phyloP scores from a whole-genome alignment of 2,329 filamentous ascomycete genomes.

The Corinectria fuckeliana region DNA sequence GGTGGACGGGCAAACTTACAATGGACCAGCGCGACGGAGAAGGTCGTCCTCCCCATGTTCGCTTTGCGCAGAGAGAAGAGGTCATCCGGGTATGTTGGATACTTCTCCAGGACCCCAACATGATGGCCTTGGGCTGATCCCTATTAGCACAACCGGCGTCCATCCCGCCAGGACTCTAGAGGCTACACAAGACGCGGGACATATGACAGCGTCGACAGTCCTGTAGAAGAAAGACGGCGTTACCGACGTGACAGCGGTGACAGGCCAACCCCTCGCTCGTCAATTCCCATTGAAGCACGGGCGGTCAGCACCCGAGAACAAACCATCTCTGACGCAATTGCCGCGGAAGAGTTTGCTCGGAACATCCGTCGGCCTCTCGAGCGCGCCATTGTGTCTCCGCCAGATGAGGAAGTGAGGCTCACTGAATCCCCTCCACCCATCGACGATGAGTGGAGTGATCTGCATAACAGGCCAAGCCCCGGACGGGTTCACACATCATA shows the following conservation, averaged over 20 bases:
- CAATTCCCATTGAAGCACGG: background rate
- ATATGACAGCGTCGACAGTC: constrained; percentile 7
- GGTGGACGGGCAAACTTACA: background rate
- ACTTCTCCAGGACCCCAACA: background rate
- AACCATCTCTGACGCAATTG: constrained; percentile 7
- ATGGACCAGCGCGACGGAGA: constrained; percentile 15
- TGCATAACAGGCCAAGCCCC: background rate
- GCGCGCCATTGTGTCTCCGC: background rate
- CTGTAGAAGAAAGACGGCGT: background rate
- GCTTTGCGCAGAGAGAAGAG: constrained; percentile 28
- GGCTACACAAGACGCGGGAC: constrained; percentile 16
- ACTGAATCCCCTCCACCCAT: constrained; percentile 29
- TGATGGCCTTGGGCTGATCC: constrained; percentile 7
- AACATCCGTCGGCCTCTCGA: background rate
- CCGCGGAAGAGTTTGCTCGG: background rate
- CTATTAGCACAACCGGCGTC: constrained; percentile 13
- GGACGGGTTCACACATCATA: background rate
- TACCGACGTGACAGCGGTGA: constrained; percentile 10
- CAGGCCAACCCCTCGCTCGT: background rate
- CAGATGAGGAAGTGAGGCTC: constrained; percentile 5
- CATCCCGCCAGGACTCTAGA: constrained; percentile 8
- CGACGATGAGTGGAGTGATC: constrained; percentile 8
- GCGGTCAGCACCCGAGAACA: background rate
- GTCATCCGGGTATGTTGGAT: constrained; percentile 26
- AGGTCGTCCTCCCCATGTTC: constrained; percentile 22